phyloP scores from a whole-genome alignment of 2,329 filamentous ascomycete genomes.

The Claviceps sp. region DNA sequence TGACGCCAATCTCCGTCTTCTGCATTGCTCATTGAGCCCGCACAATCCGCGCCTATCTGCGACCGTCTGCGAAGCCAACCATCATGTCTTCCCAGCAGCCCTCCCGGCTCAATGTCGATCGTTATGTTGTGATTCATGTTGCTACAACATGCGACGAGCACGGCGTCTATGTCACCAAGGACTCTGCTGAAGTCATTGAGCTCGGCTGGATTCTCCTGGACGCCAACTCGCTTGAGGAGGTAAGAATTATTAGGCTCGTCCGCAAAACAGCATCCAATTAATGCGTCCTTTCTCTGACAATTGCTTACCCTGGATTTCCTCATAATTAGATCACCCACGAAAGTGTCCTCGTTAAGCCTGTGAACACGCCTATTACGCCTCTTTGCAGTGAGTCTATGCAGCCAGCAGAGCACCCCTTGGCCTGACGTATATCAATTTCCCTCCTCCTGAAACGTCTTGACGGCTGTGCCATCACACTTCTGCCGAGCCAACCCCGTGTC shows the following conservation, averaged over 20 bases:
- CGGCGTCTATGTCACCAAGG: constrained; percentile 97
- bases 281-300: constrained; percentile 5
- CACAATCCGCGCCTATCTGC: background rate
- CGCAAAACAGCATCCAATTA: background rate
- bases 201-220: constrained; percentile 95
- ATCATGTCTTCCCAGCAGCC: constrained; percentile 27
- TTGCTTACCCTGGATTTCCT: constrained; percentile 5
- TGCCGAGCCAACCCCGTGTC: background rate
- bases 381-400: constrained; percentile 74
- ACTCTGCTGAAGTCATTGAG: constrained; percentile 98
- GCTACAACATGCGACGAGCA: constrained; percentile 98
- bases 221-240: constrained; percentile 84
- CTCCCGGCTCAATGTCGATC: constrained; percentile 65
- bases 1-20: constrained; percentile 3
- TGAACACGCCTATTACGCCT: constrained; percentile 97
- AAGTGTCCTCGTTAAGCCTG: constrained; percentile 91
- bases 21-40: constrained; percentile 10
- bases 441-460: background rate
- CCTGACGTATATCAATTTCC: background rate
- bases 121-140: constrained; percentile 96
- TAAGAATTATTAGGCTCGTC: constrained; percentile 29
- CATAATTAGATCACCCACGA: constrained; percentile 71
- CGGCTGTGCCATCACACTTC: too few species aligned
- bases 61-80: constrained; percentile 8
- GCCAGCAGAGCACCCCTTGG: constrained; percentile 7